These are phyloP conservation scores for Roridomyces roridus DNA, from an alignment of 768 basidiomycete species.

Conservation along the genomic window DNA sequence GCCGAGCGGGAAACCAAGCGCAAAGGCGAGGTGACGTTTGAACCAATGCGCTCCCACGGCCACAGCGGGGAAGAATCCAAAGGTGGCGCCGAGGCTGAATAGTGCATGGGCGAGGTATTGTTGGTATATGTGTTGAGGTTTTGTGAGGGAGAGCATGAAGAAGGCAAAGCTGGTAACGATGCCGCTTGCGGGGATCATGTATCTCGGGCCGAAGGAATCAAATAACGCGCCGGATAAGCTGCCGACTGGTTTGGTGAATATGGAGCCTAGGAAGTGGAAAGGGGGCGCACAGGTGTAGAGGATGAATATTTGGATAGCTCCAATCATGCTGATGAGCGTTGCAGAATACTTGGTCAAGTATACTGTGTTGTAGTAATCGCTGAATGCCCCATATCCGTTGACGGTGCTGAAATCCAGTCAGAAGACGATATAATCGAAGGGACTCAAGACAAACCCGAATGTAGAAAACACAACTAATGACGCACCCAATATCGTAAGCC, in stretches of 20 bases:
- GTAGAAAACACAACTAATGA: constrained; percentile 23
- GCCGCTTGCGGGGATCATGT: constrained; percentile 32
- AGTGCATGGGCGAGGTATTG: constrained; percentile 34
- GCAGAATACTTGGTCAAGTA: constrained; percentile 35
- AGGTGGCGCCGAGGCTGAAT: constrained; percentile 26
- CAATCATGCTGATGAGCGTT: constrained; percentile 36
- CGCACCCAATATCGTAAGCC: constrained; percentile 28
- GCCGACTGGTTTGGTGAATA: constrained; percentile 15
- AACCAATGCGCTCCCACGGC: constrained; percentile 43
- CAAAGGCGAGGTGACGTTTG: constrained; percentile 34
- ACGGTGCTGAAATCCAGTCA: constrained; percentile 21
- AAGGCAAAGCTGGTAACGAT: constrained; percentile 27
- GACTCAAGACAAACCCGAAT: constrained; percentile 24
- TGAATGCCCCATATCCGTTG: constrained; percentile 43
- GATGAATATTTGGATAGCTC: constrained; percentile 34
- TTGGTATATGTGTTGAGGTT: constrained; percentile 34
- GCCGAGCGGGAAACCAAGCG: constrained; percentile 39
- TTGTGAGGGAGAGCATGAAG: constrained; percentile 32
- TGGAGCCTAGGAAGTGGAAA: neutral
- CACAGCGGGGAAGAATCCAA: constrained; percentile 39
- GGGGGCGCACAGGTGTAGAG: constrained; percentile 27
- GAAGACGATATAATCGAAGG: neutral
- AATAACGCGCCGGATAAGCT: constrained; percentile 29
- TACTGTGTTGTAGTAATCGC: constrained; percentile 36
- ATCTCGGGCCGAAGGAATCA: constrained; percentile 26